Conservation (phyloP, 208 protist genomes). For the Leishmania tarentolae region DNA sequence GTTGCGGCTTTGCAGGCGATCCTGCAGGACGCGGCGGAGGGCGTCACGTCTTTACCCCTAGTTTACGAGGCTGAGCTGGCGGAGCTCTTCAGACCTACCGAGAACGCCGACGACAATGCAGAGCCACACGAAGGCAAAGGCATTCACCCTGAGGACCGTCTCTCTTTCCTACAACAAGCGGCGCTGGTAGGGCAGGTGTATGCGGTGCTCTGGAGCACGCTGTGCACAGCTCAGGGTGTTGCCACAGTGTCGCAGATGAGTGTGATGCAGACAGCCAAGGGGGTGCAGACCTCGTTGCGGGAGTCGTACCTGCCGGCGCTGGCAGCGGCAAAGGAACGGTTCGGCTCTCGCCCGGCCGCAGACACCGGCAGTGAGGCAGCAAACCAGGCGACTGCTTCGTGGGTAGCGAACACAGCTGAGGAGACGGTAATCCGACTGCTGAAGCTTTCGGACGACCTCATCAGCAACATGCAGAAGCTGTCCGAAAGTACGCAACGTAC, state of each 20-base stretch:
- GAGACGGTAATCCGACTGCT: conserved; percentile 54
- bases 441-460: conserved; percentile 45
- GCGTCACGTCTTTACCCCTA: conserved; percentile 29
- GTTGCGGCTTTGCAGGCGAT: conserved; percentile 70
- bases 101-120: not conserved
- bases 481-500: not conserved
- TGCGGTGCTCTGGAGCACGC: conserved; percentile 63
- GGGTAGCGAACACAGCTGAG: conserved; percentile 57
- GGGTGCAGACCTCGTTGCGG: conserved; percentile 41
- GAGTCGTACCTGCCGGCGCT: conserved; percentile 33
- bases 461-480: conserved; percentile 40
- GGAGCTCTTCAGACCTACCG: conserved; percentile 42
- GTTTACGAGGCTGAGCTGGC: conserved; percentile 31
- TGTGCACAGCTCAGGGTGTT: conserved; percentile 54
- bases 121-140: not conserved
- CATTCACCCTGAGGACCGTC: conserved; percentile 29
- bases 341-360: conserved; percentile 10
- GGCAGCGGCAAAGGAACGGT: conserved; percentile 24
- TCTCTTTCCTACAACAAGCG: conserved; percentile 59
- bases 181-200: conserved; percentile 66
- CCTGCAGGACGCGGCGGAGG: conserved; percentile 41
- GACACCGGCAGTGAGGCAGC: not conserved
- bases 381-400: not conserved
- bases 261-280: conserved; percentile 37
- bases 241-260: conserved; percentile 44